Conservation (phyloP, 768 basidiomycete genomes). For the Phallus indusiatus region DNA sequence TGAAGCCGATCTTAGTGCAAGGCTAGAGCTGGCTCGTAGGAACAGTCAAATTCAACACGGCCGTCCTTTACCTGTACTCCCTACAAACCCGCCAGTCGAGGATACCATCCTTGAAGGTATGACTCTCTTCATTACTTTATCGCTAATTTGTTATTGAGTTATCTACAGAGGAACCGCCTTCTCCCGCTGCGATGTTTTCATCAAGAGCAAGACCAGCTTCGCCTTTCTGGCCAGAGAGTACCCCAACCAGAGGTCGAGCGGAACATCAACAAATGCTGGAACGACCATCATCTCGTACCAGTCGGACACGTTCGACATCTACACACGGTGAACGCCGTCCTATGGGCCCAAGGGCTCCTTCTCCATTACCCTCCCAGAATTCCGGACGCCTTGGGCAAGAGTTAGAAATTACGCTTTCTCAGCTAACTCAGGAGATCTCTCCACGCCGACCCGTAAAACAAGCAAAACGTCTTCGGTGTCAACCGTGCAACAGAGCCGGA, state of each 20-base stretch:
- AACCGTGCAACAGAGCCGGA: constrained; percentile 60
- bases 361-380: constrained; percentile 50
- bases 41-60: constrained; percentile 75
- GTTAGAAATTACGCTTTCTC: constrained; percentile 29
- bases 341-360: constrained; percentile 66
- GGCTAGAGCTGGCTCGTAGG: constrained; percentile 71
- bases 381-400: constrained; percentile 32
- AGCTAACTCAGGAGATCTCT: constrained; percentile 16
- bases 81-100: constrained; percentile 41
- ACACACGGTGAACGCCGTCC: constrained; percentile 51
- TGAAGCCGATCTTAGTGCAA: constrained; percentile 67
- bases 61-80: constrained; percentile 29
- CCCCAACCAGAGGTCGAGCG: constrained; percentile 1
- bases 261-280: not conserved
- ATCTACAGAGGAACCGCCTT: constrained; percentile 49
- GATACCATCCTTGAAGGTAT: constrained; percentile 77
- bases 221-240: constrained; percentile 18
- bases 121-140: constrained; percentile 13
- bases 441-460: constrained; percentile 6
- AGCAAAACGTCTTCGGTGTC: constrained; percentile 26
- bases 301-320: constrained; percentile 34
- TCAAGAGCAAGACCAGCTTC: constrained; percentile 30
- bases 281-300: constrained; percentile 25
- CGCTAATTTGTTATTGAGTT: constrained; percentile 5
- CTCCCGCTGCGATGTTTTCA: constrained; percentile 3